Evolutionary conservation across 768 basidiomycete genomes (phyloP), one percentile per base, ranked within the genome.

Genomic region (Leccinum boreale): DNA sequence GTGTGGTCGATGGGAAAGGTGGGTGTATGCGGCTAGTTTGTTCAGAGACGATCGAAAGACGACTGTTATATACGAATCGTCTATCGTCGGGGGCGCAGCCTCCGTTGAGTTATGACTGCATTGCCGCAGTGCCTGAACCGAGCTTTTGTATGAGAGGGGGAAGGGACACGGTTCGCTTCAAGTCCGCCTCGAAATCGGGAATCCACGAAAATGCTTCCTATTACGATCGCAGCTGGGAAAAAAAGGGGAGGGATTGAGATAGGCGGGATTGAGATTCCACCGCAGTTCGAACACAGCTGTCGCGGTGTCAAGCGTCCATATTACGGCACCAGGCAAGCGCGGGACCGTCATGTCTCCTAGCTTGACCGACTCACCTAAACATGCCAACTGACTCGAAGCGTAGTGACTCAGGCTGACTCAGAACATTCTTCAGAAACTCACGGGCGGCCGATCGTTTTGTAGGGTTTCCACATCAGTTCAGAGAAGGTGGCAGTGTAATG

Each of bases 51-150:
- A 55, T 28, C 24, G 23, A 17, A 50, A 52, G 52, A 44, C 46
- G 47, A 28, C 14, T 31, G 53, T 54, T 66, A 66, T 69, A 67
- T 66, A 62, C 14, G 26, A 28, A 35, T 39, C 10, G 39, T 44
- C 29, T 60, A 50, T 53, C 58, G 67, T 66, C 63, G 61, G 60
- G 67, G 60, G 56, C 65, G 65, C 70, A 58, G 70, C 69, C 70
- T 65, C 63, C 59, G 50, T 53, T 31, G 29, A 35, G 45, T 59
- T 55, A 65, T 54, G 55, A n/a, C 61, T 17, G 67, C 69, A 71
- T 65, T 63, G 70, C 69, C 68, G 66, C 61, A 11, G 67, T 53
- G 42, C 59, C 65, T 60, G 56, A 46, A 28, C 36, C 33, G 28
- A 23, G 48, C 19, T 12, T 42, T 53, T 17, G 21, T 31, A 35